phyloP scores from a whole-genome alignment of 192 early-diverging fungal genomes.

The Coemansia furcata region DNA sequence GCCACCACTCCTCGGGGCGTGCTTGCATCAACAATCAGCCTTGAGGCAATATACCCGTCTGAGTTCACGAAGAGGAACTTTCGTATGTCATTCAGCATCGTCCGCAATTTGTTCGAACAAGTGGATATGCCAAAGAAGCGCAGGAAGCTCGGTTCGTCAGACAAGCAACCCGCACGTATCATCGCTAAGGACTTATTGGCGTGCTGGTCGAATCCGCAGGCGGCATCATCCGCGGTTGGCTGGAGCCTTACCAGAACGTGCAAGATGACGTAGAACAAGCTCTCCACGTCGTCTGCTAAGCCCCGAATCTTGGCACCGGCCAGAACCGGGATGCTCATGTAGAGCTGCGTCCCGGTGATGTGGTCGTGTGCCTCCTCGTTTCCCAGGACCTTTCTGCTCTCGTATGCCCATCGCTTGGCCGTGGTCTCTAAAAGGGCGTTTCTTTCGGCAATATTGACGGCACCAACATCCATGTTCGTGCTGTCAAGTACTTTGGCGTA shows the following conservation, averaged over 20 bases:
- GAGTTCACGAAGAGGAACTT: background rate
- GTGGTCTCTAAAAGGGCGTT: background rate
- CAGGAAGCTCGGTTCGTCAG: background rate
- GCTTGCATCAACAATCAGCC: background rate
- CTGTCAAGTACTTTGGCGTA: slow-evolving; percentile 1
- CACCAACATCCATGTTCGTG: background rate
- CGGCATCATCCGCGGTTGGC: background rate
- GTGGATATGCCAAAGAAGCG: background rate
- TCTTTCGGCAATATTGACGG: too few species aligned
- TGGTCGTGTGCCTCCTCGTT: background rate
- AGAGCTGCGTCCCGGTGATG: background rate
- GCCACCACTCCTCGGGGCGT: background rate
- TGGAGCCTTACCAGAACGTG: background rate
- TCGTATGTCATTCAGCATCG: background rate
- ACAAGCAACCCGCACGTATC: background rate
- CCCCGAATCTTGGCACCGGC: background rate
- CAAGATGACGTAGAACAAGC: slow-evolving; percentile 14
- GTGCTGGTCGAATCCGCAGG: background rate
- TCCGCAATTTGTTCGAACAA: background rate
- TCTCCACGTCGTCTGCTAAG: slow-evolving; percentile 18
- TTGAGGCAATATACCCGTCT: background rate
- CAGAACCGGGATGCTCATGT: slow-evolving; percentile 13
- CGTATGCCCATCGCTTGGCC: background rate
- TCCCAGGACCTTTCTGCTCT: background rate
- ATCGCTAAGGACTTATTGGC: background rate